These are phyloP conservation scores for Candida tetrigidarum DNA, from an alignment of 1,139 yeast species.

Conservation along the genomic window DNA sequence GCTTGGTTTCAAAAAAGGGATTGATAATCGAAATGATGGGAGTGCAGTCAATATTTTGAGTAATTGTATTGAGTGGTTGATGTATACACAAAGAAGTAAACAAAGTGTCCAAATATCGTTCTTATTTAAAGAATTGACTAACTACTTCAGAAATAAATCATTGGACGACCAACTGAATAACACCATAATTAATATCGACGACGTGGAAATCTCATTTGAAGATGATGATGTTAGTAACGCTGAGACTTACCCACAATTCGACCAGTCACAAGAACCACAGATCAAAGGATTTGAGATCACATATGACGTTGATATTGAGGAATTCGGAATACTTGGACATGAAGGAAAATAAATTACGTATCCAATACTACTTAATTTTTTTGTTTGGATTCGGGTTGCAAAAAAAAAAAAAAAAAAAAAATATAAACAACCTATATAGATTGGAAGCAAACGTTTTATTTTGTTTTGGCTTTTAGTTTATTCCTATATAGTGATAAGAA, in stretches of 20 bases:
- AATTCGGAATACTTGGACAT: too few relatives aligned
- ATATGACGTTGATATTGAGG: slow-evolving; percentile 4
- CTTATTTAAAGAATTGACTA: background rate
- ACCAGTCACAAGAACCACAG: slow-evolving; percentile 1
- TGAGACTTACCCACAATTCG: slow-evolving; percentile 10
- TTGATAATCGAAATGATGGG: slow-evolving; percentile 10
- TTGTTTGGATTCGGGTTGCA: slow-evolving; percentile 12
- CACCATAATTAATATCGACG: background rate
- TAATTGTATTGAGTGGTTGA: slow-evolving; percentile 17
- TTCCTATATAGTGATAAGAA: background rate
- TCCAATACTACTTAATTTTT: too few relatives aligned
- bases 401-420: slow-evolving; percentile 6
- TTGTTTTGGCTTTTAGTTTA: too few relatives aligned
- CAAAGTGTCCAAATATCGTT: background rate
- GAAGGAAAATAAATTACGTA: too few relatives aligned
- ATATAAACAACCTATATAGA: too few relatives aligned
- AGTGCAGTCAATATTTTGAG: slow-evolving; percentile 4
- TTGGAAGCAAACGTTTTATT: too few relatives aligned
- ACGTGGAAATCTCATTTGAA: slow-evolving; percentile 9
- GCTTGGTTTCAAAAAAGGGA: slow-evolving; percentile 10
- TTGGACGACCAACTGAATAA: background rate
- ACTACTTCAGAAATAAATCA: slow-evolving; percentile 3
- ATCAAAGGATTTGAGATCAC: slow-evolving; percentile 14
- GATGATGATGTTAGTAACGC: slow-evolving; percentile 4
- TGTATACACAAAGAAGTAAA: slow-evolving; percentile 10